Conservation (phyloP, 2,329 filamentous ascomycete genomes). For the Aspergillus aculeatinus region DNA sequence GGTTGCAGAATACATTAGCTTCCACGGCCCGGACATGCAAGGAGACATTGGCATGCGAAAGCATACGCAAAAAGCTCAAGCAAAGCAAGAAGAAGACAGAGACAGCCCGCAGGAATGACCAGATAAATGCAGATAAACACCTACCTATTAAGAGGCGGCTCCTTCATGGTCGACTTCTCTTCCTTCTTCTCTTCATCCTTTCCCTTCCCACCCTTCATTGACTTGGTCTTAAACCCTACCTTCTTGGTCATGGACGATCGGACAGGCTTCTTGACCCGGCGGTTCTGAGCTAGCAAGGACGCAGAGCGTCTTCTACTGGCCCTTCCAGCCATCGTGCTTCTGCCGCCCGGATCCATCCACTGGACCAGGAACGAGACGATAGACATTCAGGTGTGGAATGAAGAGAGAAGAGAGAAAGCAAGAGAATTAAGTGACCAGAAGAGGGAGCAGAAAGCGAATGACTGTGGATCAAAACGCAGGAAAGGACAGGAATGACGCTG, state of each 20-base stretch:
- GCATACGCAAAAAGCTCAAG: background rate
- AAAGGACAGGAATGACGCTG: constrained; percentile 23
- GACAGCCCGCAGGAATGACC: background rate
- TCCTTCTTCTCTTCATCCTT: background rate
- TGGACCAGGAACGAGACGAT: constrained; percentile 39
- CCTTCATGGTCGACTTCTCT: background rate
- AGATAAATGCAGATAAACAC: background rate
- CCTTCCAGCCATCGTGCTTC: constrained; percentile 73
- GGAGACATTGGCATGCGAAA: background rate
- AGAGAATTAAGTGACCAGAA: constrained; percentile 38
- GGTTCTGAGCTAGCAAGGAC: constrained; percentile 55
- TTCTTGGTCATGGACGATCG: constrained; percentile 74
- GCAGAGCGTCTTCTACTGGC: constrained; percentile 87
- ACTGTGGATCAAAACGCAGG: constrained; percentile 22
- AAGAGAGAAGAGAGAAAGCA: constrained; percentile 33
- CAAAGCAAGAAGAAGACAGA: background rate
- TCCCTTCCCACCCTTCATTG: constrained; percentile 72
- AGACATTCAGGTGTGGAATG: constrained; percentile 52
- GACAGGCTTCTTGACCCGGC: constrained; percentile 84
- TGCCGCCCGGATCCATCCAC: constrained; percentile 26
- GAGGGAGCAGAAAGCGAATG: constrained; percentile 38
- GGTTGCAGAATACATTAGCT: constrained; percentile 17
- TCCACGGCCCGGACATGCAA: background rate
- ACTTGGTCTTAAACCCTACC: constrained; percentile 79
- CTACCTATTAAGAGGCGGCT: background rate